A percentile compares a stretch with the other conserved stretches of the same genome.
Conservation (phyloP, 1,284 basidiomycete species). For the Heterobasidion occidentale region DNA sequence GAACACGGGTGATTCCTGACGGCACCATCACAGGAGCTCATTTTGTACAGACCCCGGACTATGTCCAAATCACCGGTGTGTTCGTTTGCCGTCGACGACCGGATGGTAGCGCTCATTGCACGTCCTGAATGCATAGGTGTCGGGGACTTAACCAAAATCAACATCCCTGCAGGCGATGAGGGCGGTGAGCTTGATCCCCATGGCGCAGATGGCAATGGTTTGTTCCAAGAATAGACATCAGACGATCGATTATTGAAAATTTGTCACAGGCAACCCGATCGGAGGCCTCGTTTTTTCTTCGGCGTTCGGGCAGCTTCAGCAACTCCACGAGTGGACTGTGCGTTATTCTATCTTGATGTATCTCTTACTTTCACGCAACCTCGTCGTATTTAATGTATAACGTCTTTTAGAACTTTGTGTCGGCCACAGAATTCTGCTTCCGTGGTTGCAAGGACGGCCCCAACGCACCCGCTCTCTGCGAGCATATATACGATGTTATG, state of each 20-base stretch:
- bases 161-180: slow-evolving; percentile 50
- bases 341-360: slow-evolving; percentile 1
- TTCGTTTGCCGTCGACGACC: background rate
- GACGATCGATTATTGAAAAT: background rate
- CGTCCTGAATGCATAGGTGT: slow-evolving; percentile 27
- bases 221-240: slow-evolving; percentile 1
- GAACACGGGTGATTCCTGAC: slow-evolving; percentile 69
- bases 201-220: slow-evolving; percentile 50
- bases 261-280: slow-evolving; percentile 45
- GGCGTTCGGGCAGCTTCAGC: slow-evolving; percentile 42
- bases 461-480: slow-evolving; percentile 50
- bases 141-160: slow-evolving; percentile 60
- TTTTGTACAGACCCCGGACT: slow-evolving; percentile 61
- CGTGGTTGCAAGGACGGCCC: slow-evolving; percentile 61
- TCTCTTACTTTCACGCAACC: background rate
- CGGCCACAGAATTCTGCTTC: slow-evolving; percentile 61
- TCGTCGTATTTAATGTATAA: background rate
- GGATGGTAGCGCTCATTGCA: background rate
- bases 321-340: slow-evolving; percentile 66
- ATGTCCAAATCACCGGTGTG: slow-evolving; percentile 58
- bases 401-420: slow-evolving; percentile 46
- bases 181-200: slow-evolving; percentile 62
- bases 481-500: slow-evolving; percentile 62
- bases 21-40: slow-evolving; percentile 71
- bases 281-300: slow-evolving; percentile 68